A percentile compares a stretch with the other conserved stretches of the same genome.
phyloP scores from a whole-genome alignment of 2,329 filamentous ascomycete genomes.

The Xylariaceae sp. region DNA sequence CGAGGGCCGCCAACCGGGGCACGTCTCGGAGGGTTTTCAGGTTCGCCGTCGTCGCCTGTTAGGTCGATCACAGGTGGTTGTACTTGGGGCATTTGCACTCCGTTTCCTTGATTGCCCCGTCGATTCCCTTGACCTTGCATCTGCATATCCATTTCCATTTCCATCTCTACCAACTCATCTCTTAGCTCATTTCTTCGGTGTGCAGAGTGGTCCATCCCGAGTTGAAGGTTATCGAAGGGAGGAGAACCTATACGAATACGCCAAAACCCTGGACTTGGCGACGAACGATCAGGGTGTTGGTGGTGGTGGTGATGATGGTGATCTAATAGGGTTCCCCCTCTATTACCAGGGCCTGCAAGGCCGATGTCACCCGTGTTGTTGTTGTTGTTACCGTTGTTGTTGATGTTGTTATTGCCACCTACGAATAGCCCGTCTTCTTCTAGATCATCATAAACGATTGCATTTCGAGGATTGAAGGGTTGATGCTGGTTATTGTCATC shows the following conservation, averaged over 20 bases:
- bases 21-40: constrained; percentile 7
- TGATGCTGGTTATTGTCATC: background rate
- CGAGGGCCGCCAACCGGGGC: background rate
- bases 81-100: constrained; percentile 8
- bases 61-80: constrained; percentile 32
- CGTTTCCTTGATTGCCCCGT: constrained; percentile 5
- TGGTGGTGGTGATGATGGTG: no score
- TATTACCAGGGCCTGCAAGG: constrained; percentile 3
- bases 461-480: background rate
- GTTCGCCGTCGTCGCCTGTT: constrained; percentile 28
- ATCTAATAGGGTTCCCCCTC: constrained; percentile 9
- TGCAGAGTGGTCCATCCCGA: background rate
- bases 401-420: constrained; percentile 14
- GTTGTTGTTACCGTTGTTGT: constrained; percentile 5
- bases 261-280: background rate
- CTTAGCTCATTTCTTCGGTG: constrained; percentile 26
- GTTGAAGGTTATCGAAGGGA: background rate
- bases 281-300: constrained; percentile 1
- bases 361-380: background rate
- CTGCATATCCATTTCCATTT: constrained; percentile 30
- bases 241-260: background rate
- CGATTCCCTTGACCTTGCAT: constrained; percentile 13
- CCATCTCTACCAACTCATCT: constrained; percentile 32
- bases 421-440: constrained; percentile 20
- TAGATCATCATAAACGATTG: background rate